Evolutionary conservation across 176 grass and related monocot genomes (phyloP).

Genomic region (Zea luxurians): DNA sequence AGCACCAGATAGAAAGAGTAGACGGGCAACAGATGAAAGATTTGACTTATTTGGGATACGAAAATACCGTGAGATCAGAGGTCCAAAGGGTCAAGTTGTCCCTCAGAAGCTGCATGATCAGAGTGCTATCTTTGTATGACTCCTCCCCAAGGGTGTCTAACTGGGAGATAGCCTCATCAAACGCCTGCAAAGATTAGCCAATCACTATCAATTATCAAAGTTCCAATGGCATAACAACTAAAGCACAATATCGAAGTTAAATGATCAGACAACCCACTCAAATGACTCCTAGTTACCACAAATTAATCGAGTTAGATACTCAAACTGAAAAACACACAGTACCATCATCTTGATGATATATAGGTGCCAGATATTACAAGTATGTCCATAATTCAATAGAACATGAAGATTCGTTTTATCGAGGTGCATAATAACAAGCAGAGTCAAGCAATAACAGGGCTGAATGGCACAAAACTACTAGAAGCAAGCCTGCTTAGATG

Average conservation of each 20-base stretch:
- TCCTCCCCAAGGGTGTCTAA: constrained; percentile 82
- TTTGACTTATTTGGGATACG: background rate
- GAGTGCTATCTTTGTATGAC: constrained; percentile 93
- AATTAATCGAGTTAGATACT: background rate
- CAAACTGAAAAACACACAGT: background rate
- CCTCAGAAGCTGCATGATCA: constrained; percentile 93
- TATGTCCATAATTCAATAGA: background rate
- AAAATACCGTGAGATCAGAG: constrained; percentile 72
- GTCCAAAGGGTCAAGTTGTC: constrained; percentile 96
- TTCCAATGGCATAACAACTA: background rate
- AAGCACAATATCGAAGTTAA: background rate
- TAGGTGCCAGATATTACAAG: background rate
- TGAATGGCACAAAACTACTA: background rate
- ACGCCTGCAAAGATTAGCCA: constrained; percentile 47
- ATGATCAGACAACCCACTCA: background rate
- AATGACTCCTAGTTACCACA: background rate
- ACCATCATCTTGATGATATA: background rate
- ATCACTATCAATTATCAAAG: background rate
- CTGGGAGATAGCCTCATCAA: constrained; percentile 89
- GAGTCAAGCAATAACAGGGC: background rate
- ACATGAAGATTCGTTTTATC: background rate
- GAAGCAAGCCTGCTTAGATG: too few species aligned
- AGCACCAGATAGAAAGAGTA: background rate
- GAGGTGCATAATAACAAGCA: background rate
- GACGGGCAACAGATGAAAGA: background rate